These are phyloP conservation scores for Chrysoporthe cubensis DNA, from an alignment of 2,329 filamentous ascomycete genomes.

Conservation along the genomic window DNA sequence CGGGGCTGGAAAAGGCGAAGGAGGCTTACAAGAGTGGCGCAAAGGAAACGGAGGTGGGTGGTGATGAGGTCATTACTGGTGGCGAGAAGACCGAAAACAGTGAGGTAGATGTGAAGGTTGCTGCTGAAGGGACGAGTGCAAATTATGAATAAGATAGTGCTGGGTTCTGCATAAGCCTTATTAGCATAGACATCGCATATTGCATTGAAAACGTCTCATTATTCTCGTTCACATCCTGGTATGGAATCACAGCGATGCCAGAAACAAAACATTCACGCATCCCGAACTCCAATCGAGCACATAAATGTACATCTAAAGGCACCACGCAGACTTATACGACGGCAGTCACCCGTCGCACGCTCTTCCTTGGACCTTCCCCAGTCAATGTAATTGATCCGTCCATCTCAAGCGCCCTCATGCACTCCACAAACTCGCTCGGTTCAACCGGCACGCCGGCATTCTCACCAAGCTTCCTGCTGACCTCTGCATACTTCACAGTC, in stretches of 20 bases:
- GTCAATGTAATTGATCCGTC: constrained; percentile 81
- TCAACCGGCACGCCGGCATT: constrained; percentile 74
- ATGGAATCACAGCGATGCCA: neutral
- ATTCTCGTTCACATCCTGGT: constrained; percentile 2
- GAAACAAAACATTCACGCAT: neutral
- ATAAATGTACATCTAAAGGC: neutral
- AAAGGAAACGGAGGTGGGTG: neutral
- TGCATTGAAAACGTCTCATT: constrained; percentile 16
- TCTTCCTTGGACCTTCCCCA: constrained; percentile 84
- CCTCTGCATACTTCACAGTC: constrained; percentile 76
- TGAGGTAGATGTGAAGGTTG: constrained; percentile 3
- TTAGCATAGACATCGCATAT: neutral
- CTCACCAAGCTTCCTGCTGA: constrained; percentile 74
- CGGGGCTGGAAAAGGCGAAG: constrained; percentile 38
- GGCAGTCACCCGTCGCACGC: constrained; percentile 73
- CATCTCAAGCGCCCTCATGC: constrained; percentile 76
- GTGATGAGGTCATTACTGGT: constrained; percentile 8
- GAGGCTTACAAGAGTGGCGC: constrained; percentile 3
- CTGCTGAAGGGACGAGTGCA: constrained; percentile 8
- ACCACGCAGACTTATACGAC: constrained; percentile 39
- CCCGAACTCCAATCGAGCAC: constrained; percentile 2
- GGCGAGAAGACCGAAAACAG: neutral
- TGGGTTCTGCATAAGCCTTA: neutral
- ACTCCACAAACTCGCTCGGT: constrained; percentile 79
- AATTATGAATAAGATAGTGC: neutral